phyloP scores from a whole-genome alignment of 331 rosid genomes.

The Cydonia oblonga region DNA sequence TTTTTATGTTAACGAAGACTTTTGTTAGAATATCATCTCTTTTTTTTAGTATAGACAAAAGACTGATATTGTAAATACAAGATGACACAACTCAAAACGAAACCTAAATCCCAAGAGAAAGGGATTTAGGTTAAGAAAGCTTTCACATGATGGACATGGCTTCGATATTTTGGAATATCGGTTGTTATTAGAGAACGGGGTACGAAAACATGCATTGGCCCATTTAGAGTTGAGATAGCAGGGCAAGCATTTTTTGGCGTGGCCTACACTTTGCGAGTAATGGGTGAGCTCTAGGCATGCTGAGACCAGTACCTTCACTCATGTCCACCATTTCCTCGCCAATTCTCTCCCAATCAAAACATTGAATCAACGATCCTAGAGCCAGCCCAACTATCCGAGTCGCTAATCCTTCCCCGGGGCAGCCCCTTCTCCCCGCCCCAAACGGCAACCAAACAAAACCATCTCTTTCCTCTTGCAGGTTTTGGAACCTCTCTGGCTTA shows the following conservation, averaged over 20 bases:
- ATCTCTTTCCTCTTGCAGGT: not conserved
- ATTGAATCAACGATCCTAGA: conserved; percentile 23
- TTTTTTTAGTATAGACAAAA: too few relatives aligned
- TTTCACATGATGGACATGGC: too few relatives aligned
- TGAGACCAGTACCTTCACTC: conserved; percentile 19
- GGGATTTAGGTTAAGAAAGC: too few relatives aligned
- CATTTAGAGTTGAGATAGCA: conserved; percentile 9
- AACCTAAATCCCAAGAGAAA: too few relatives aligned
- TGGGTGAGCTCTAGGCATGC: conserved; percentile 26
- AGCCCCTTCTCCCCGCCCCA: conserved; percentile 33
- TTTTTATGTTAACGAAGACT: too few relatives aligned
- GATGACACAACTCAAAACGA: too few relatives aligned
- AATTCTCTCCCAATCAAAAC: conserved; percentile 23
- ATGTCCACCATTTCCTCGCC: conserved; percentile 22
- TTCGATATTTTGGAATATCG: too few relatives aligned
- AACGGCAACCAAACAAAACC: conserved; percentile 18
- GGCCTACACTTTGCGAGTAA: conserved; percentile 21
- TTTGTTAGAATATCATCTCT: too few relatives aligned
- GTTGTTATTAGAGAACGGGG: too few relatives aligned
- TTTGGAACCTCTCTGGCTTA: conserved; percentile 25
- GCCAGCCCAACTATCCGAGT: conserved; percentile 16
- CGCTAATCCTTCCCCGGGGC: conserved; percentile 32
- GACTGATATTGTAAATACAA: too few relatives aligned
- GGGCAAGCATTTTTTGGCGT: conserved; percentile 8
- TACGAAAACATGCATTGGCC: not conserved